Evolutionary conservation across 495 filamentous ascomycete species (phyloP), one percentile per base, ranked within the genome.

Genomic region (Aspergillus sclerotiicarbonarius): DNA sequence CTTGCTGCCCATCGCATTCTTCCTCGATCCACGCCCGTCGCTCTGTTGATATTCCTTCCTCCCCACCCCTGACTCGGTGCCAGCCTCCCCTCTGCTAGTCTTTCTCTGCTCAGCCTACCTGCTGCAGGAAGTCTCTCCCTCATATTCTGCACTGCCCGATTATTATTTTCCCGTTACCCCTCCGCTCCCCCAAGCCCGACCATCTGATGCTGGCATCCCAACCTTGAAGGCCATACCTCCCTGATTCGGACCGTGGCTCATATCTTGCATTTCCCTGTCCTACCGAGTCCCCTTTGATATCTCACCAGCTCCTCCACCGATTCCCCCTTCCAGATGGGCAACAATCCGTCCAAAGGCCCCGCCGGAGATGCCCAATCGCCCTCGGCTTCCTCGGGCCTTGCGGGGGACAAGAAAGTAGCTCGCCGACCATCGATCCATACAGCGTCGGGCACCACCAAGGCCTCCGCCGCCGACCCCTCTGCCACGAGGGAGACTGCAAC

Each of bases 271-370:
- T 25, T 44, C 25, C 10, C 59, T 19, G 31, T 19, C 43, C 31
- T 30, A 29, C 35, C 53, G 37, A 47, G 51, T 55, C 31, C 45
- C 31, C 51, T 45, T 48, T 51, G 54, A 32, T 55, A 1, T n/a
- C 31, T 53, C 53, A 53, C 58, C n/a, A 29, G n/a, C 25, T 16
- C 20, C 32, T 54, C 45, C 33, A 47, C 20, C 45, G 39, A 52
- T 65, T 66, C 67, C 64, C 64, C 69, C 58, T 68, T 67, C 68
- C 67, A 67, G 57, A 79, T 79, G 76, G 76, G 76, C 58, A 79
- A 79, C 67, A 79, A 73, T 66, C 76, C 76, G 67, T 79, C 76
- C 53, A 79, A 79, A 65, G 69, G 74, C 64, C 70, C 72, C 46
- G 59, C 64, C 62, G 71, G 69, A 62, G 74, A 76, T 46, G 64